Conservation (phyloP, 1,284 basidiomycete species). For the Leccinum variabile region DNA sequence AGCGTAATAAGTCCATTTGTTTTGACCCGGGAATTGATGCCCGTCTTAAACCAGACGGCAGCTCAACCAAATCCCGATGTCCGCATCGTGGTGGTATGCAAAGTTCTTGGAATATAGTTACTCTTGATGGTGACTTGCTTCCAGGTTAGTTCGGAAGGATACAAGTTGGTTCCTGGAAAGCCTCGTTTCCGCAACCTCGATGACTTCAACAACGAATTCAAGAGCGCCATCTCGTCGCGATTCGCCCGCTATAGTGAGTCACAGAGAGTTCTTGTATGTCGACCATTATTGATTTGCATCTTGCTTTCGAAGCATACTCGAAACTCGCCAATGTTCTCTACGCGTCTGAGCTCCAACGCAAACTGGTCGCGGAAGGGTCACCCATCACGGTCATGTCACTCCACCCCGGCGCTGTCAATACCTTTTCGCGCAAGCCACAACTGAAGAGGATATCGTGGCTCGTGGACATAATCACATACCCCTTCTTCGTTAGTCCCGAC, state of each 20-base stretch:
- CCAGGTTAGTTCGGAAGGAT: conserved; percentile 28
- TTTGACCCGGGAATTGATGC: conserved; percentile 49
- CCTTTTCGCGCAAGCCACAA: conserved; percentile 32
- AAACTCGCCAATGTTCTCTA: conserved; percentile 45
- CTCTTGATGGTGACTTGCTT: neutral
- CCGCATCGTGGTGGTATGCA: conserved; percentile 48
- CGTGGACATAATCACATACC: conserved; percentile 28
- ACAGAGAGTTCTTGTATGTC: neutral
- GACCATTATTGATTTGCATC: neutral
- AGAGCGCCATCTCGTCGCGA: conserved; percentile 24
- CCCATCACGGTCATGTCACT: conserved; percentile 37
- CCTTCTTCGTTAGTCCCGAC: conserved; percentile 40
- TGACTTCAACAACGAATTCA: conserved; percentile 42
- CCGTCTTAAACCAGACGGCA: conserved; percentile 47
- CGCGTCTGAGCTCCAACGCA: conserved; percentile 40
- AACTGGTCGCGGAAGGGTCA: conserved; percentile 30
- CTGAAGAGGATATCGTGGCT: conserved; percentile 28
- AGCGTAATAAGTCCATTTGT: conserved; percentile 50
- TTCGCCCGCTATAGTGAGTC: conserved; percentile 42
- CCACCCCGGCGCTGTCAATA: conserved; percentile 45
- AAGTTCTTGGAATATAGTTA: neutral
- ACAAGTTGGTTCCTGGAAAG: conserved; percentile 19
- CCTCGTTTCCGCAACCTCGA: conserved; percentile 39
- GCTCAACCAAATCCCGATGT: conserved; percentile 46
- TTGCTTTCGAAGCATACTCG: conserved; percentile 33